Conservation (phyloP, 2,329 filamentous ascomycete species). For the Leptographium wingfieldii region DNA sequence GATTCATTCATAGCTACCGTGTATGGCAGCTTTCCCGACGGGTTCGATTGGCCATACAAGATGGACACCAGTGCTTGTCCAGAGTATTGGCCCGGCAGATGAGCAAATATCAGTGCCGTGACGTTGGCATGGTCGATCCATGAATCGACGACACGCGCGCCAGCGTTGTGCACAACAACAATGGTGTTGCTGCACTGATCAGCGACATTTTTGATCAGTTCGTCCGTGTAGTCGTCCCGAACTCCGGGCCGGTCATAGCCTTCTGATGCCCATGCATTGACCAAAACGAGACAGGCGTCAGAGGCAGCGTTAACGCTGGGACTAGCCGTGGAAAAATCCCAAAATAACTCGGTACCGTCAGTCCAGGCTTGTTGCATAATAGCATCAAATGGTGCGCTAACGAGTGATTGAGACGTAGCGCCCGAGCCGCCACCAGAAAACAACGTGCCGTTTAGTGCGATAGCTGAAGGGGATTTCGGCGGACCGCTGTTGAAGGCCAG, state of each 20-base stretch:
- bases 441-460: constrained; percentile 30
- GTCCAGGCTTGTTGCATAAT: constrained; percentile 36
- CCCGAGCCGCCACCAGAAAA: constrained; percentile 25
- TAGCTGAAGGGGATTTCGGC: constrained; percentile 4
- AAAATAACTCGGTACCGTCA: constrained; percentile 45
- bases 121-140: constrained; percentile 52
- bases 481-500: background rate
- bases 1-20: constrained; percentile 41
- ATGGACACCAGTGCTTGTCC: constrained; percentile 41
- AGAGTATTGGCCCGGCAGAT: constrained; percentile 50
- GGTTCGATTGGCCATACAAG: constrained; percentile 43
- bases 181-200: constrained; percentile 47
- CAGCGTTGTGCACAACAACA: constrained; percentile 53
- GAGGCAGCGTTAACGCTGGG: constrained; percentile 36
- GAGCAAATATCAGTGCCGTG: constrained; percentile 49
- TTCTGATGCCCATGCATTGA: constrained; percentile 58
- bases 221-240: constrained; percentile 52
- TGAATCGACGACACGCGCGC: constrained; percentile 43
- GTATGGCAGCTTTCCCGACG: constrained; percentile 47
- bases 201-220: constrained; percentile 43
- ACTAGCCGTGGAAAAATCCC: constrained; percentile 37
- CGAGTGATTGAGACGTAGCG: constrained; percentile 24
- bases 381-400: constrained; percentile 42
- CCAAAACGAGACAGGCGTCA: constrained; percentile 56
- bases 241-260: constrained; percentile 50